Conservation (phyloP, 768 basidiomycete genomes). For the Tylopilus sp. region DNA sequence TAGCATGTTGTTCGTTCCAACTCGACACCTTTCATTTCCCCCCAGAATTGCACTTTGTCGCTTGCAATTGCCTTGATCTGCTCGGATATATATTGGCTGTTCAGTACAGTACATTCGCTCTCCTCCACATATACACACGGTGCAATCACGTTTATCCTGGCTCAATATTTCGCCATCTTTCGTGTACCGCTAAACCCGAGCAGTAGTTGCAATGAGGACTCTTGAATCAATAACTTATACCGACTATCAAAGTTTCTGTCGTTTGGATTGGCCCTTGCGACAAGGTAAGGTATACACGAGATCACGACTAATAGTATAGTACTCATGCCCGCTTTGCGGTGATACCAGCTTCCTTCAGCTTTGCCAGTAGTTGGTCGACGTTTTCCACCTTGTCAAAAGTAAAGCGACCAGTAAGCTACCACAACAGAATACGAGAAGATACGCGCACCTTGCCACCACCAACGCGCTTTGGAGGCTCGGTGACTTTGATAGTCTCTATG, state of each 20-base stretch:
- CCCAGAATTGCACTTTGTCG: slow-evolving; percentile 8
- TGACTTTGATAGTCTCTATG: slow-evolving; percentile 82
- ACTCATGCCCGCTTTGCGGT: slow-evolving; percentile 27
- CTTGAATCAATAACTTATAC: slow-evolving; percentile 20
- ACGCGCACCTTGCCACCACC: slow-evolving; percentile 83
- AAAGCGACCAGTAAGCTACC: neutral
- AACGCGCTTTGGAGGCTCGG: slow-evolving; percentile 85
- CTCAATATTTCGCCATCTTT: slow-evolving; percentile 2
- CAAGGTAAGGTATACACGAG: slow-evolving; percentile 4
- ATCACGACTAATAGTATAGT: neutral
- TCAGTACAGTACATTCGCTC: slow-evolving; percentile 14
- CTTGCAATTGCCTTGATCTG: slow-evolving; percentile 8
- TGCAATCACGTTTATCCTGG: slow-evolving; percentile 9
- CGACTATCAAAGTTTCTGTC: neutral
- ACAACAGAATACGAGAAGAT: neutral
- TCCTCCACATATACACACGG: slow-evolving; percentile 7
- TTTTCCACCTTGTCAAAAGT: slow-evolving; percentile 53
- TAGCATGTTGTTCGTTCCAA: slow-evolving; percentile 25
- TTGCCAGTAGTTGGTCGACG: slow-evolving; percentile 86
- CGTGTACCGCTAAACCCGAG: slow-evolving; percentile 12
- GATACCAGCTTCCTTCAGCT: slow-evolving; percentile 83
- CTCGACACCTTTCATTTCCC: slow-evolving; percentile 6
- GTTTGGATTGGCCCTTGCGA: neutral
- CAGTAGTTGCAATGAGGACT: slow-evolving; percentile 6
- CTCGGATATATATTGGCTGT: slow-evolving; percentile 26